Base-by-base conservation (phyloP, 768 basidiomycete species). In the Galerina sulciceps region DNA sequence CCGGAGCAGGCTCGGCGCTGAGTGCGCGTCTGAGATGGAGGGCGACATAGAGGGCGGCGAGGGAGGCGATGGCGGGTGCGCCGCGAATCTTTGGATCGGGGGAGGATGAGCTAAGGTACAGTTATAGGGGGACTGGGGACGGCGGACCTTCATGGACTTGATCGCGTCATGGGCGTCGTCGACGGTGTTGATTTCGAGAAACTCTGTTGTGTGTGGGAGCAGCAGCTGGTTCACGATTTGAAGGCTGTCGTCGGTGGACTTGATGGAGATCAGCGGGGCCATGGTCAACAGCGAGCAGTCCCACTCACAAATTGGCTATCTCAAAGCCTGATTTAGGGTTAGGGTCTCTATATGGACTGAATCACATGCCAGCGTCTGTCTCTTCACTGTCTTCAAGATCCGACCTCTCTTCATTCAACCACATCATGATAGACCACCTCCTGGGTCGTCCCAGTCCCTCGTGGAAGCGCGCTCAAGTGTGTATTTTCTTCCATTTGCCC, bases 81-180 rank as follows among this genome's bases (percentile, higher is more conserved):
- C 96, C 96, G 47, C 96, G 88, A 59, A 84, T 84, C 79, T 82
- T 67, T 47, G 57, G 48, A 46, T 58, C 31, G 20, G 15, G 8
- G 4, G 20, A 41, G 45, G 37, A 55, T 61, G 47, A 60, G 59
- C 59, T 54, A 58, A 6, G 43, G 22, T 43, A 51, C 38, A 40
- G 37, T 42, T 20, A 45, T 40, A n/a, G 45, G 23, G 46, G 18
- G 35, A 22, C 15, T 31, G 34, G 20, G 26, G 58, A 34, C 34
- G 34, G 59, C 65, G 35, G 63, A 89, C 94, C 84, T 94, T 96
- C 96, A 99, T 99, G 14, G 89, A 81, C 76, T 93, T 96, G 75
- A 98, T 98, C 15, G 95, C 96, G 68, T 94, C 91, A 74, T 92
- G 90, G 0, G 95, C 96, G 31, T 94, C 85, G 51, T 94, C 86